phyloP scores from a whole-genome alignment of 1,139 yeast species.

The Debaryomyces sp. region DNA sequence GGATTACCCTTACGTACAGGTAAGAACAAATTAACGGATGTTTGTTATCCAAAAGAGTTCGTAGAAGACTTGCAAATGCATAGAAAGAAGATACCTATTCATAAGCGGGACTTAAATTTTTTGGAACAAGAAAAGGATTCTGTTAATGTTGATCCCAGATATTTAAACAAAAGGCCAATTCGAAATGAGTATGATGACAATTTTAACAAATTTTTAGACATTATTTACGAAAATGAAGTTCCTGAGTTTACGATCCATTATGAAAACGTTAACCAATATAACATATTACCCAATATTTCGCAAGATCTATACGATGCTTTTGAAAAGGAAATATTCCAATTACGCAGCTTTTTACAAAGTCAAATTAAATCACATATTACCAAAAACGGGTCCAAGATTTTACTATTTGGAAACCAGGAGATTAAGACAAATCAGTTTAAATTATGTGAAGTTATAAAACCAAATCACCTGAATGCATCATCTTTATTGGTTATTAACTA shows the following conservation, averaged over 20 bases:
- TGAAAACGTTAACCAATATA: slow-evolving; percentile 32
- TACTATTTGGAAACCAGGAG: slow-evolving; percentile 28
- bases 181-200: slow-evolving; percentile 3
- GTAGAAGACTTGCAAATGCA: slow-evolving; percentile 42
- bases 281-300: slow-evolving; percentile 18
- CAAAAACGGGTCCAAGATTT: slow-evolving; percentile 20
- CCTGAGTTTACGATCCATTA: slow-evolving; percentile 33
- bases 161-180: slow-evolving; percentile 10
- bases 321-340: slow-evolving; percentile 36
- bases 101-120: slow-evolving; percentile 44
- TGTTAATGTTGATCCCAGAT: slow-evolving; percentile 24
- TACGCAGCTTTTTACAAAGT: slow-evolving; percentile 33
- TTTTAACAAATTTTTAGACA: slow-evolving; percentile 15
- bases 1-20: slow-evolving; percentile 44
- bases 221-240: slow-evolving; percentile 27
- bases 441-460: slow-evolving; percentile 26
- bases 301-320: slow-evolving; percentile 18
- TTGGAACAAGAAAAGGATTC: slow-evolving; percentile 31
- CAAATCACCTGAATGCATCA: slow-evolving; percentile 8
- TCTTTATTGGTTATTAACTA: slow-evolving; percentile 28
- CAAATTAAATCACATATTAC: slow-evolving; percentile 34
- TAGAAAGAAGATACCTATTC: slow-evolving; percentile 33
- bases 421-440: slow-evolving; percentile 32
- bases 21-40: slow-evolving; percentile 19
- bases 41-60: slow-evolving; percentile 41